Evolutionary conservation across 2,329 filamentous ascomycete species (phyloP).

Genomic region (Periconia sp.): DNA sequence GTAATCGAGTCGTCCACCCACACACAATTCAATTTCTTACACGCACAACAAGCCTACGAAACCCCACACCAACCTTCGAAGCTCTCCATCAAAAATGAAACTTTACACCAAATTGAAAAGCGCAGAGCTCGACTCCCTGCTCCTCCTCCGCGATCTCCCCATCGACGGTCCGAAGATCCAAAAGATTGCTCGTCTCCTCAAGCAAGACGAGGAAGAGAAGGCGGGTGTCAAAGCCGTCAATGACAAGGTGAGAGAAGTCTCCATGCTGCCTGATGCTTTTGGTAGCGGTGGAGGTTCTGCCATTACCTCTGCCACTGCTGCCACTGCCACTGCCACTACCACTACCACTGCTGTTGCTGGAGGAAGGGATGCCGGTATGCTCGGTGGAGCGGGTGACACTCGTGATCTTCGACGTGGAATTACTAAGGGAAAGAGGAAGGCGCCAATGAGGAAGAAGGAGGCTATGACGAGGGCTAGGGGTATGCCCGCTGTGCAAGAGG

Average conservation of each 20-base stretch:
- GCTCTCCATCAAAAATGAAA: constrained; percentile 41
- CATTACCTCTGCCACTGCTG: too few relatives aligned
- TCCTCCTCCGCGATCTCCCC: constrained; percentile 69
- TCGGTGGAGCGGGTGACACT: too few relatives aligned
- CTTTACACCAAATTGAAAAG: constrained; percentile 76
- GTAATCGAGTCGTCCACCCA: neutral
- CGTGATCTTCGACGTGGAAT: too few relatives aligned
- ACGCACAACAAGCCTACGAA: neutral
- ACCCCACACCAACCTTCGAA: neutral
- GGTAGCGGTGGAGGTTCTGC: too few relatives aligned
- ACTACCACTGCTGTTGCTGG: too few relatives aligned
- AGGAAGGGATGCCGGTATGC: too few relatives aligned
- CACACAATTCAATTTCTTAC: neutral
- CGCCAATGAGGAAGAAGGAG: too few relatives aligned
- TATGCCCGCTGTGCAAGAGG: too few relatives aligned
- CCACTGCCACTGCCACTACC: too few relatives aligned
- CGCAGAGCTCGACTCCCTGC: constrained; percentile 76
- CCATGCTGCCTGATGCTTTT: constrained; percentile 4
- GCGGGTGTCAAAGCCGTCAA: neutral
- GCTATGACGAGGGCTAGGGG: too few relatives aligned
- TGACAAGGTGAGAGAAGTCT: neutral
- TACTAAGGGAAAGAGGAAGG: too few relatives aligned
- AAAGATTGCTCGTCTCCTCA: constrained; percentile 8
- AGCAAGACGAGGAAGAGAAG: constrained; percentile 5
- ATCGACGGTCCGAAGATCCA: constrained; percentile 9